Base-by-base conservation (phyloP, 257 asterid species). In the Phtheirospermum japonicum region DNA sequence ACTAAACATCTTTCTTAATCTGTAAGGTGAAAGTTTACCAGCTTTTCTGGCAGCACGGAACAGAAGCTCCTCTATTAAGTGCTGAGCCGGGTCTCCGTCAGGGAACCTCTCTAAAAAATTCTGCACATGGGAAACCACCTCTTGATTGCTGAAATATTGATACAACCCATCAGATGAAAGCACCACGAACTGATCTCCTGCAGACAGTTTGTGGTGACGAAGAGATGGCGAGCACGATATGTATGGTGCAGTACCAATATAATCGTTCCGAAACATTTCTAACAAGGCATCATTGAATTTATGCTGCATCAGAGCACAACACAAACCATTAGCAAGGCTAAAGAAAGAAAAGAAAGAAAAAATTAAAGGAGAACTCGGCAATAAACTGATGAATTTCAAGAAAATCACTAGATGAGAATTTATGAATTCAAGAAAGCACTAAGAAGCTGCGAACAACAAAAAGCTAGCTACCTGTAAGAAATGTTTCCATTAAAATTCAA, bases 21-120 rank as follows among this genome's bases (percentile, higher is more conserved):
- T 23, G 32, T 50, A 13, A 32, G 36, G 50, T 16, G 36, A 71
- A 68, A 40, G 3, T 36, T 74, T 77, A 91, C 98, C 98, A 73
- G 98, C 96, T 84, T 91, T 91, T 81, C 82, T 88, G 66, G 98
- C 98, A 54, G 98, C 96, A 74, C 98, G 96, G 69, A 74, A 71
- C 7, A 91, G 83, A 72, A 88, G 95, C 80, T 88, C 98, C 84
- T 88, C 96, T 59, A 91, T 85, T 28, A 88, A 82, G 79, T 91
- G 94, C 73, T 91, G 96, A 57, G 98, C 98, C 52, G 98, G 98
- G 71, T 91, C 98, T 45, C 98, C 98, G 69, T 91, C 98, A 30
- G 96, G 95, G 80, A 78, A 85, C 81, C 82, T 88, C 84, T 88
- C 95, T 92, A 91, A 76, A 76, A 91, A 91, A 73, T 81, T 88